These are phyloP conservation scores for Aspergillus ostianus DNA, from an alignment of 495 filamentous ascomycete genomes.

Conservation along the genomic window DNA sequence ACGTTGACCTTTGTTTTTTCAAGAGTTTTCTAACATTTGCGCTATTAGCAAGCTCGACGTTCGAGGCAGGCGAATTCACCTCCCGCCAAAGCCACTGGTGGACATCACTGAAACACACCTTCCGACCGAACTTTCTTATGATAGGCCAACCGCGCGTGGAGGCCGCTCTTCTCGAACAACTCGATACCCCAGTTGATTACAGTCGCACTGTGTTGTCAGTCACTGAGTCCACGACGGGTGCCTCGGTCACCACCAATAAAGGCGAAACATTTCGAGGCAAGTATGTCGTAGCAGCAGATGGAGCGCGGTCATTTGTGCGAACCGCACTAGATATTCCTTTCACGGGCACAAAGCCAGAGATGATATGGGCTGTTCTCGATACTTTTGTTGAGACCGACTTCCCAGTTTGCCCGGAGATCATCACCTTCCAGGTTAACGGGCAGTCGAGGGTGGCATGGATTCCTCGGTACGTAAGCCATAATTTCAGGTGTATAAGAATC, in stretches of 20 bases:
- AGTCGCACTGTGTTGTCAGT: neutral
- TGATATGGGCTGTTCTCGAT: constrained; percentile 9
- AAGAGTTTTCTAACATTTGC: neutral
- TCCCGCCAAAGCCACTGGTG: constrained; percentile 10
- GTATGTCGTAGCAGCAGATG: constrained; percentile 6
- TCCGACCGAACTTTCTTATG: constrained; percentile 10
- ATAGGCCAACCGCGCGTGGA: constrained; percentile 7
- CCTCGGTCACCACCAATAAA: neutral
- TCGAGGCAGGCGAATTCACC: constrained; percentile 8
- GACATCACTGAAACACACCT: constrained; percentile 7
- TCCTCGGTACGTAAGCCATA: neutral
- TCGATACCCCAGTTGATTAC: constrained; percentile 5
- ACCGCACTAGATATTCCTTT: constrained; percentile 4
- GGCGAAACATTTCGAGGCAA: neutral
- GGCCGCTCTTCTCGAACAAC: constrained; percentile 2
- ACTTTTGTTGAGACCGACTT: constrained; percentile 9
- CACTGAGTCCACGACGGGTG: neutral
- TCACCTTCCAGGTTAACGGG: constrained; percentile 7
- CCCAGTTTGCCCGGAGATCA: constrained; percentile 6
- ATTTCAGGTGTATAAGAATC: no score
- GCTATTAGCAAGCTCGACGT: constrained; percentile 6
- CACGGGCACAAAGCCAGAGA: constrained; percentile 8
- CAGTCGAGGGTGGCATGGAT: constrained; percentile 9
- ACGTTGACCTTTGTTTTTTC: neutral
- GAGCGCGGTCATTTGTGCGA: constrained; percentile 7